Base-by-base conservation (phyloP, 805 yeast genomes). In the Teunomyces barrocoloradensis region DNA sequence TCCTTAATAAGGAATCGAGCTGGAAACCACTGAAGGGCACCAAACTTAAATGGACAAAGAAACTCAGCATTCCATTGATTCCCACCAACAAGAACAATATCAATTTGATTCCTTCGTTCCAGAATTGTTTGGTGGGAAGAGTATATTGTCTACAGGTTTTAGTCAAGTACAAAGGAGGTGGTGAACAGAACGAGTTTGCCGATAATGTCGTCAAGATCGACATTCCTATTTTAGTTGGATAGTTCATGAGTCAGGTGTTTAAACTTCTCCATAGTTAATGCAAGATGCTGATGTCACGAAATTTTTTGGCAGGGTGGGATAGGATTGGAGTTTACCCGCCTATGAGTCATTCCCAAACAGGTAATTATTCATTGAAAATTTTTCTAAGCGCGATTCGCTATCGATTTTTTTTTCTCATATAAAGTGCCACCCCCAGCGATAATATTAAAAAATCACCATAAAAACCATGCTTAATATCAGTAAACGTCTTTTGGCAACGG, bases 101-200 rank as follows among this genome's bases (percentile, higher is more conserved):
- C 42, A 80, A 82, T 1, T 59, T 85, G 46, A 60, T 81, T 13
- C 89, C 89, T 1, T 75, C 75, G 46, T 84, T 84, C 60, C 87
- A 84, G 54, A 77, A 75, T 43, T 85, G 89, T 61, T 63, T 80
- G 46, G 69, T 82, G n/a, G 77, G 84, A 3, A 71, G 89, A 57
- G 61, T 76, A 13, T 84, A 85, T 59, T 71, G 78, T 49, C 62
- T 82, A 44, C 77, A 81, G 47, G 71, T 80, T 1, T 57, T 61
- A 25, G 73, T 54, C 36, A 50, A 48, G 48, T 52, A 42, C 42
- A 51, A 52, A 44, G 57, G 63, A n/a, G 65, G 65, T 7, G 64
- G 63, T 18, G 77, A 72, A 13, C 61, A 66, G 43, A 54, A 58
- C 36, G 71, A 66, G 39, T 58, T 57, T 49, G 63, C 61, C 10